Evolutionary conservation across 805 yeast species (phyloP), one percentile per base, ranked within the genome.

Genomic region (Ogataea degrootiae): DNA sequence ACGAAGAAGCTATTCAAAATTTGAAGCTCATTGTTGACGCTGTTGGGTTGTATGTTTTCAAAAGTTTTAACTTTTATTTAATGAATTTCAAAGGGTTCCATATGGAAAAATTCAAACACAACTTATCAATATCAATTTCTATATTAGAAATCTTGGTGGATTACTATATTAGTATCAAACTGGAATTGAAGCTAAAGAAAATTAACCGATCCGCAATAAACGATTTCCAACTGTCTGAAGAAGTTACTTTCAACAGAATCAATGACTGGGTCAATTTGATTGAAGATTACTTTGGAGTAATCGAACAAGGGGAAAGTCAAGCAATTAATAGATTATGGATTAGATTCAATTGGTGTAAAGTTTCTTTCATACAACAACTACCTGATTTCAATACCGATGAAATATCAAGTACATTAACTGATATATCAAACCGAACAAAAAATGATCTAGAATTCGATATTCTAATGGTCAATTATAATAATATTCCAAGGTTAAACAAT

Each of bases 401-500:
- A 2, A 62, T 75, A 1, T 67, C 73, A 11, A 60, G 57, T 0
- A 50, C 57, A 4, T 52, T 75, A 3, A 50, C 59, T 2, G 46
- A 51, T 0, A 50, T 64, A 15, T 59, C 73, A 11, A 34, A 45
- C 2, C 44, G 56, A 5, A 51, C 71, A 1, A 21, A 55, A 14
- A 7, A 26, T 11, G 43, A 48, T 1, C 37, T 35, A 0, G 47
- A 52, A 0, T 38, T 73, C 2, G 60, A 66, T 8, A 65, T 84
- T 0, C 56, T 63, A 0, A 80, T 77, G 61, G 73, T 80, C 1
- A 89, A 90, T 59, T 85, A 76, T 54, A 68, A 72, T 1, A 68
- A 74, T 47, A 78, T 91, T 15, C 83, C 88, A 2, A 67, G 72
- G 1, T 63, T 91, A 3, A 81, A 75, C 38, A 44, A 63, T 1